Percentiles rank a stretch among this genome's conserved stretches.
Evolutionary conservation across 805 yeast genomes (phyloP).

Genomic region (Metschnikowia chrysomelidarum): DNA sequence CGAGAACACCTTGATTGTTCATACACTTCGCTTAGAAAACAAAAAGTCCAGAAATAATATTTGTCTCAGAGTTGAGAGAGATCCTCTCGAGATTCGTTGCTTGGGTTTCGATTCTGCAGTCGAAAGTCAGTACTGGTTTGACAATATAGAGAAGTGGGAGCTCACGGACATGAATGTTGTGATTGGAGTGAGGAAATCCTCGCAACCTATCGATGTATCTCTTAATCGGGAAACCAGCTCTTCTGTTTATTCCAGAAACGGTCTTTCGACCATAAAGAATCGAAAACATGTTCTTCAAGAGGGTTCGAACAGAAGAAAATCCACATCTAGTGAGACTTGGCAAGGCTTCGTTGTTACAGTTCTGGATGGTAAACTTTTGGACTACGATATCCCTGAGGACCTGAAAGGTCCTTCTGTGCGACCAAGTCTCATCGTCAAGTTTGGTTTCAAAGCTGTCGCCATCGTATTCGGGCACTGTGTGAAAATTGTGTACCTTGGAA

Average conservation of each 20-base stretch:
- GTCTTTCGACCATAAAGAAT: conserved; percentile 8
- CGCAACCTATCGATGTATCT: not conserved
- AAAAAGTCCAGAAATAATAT: conserved; percentile 76
- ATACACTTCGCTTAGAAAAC: conserved; percentile 63
- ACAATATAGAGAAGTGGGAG: conserved; percentile 74
- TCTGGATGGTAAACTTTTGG: conserved; percentile 59
- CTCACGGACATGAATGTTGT: conserved; percentile 73
- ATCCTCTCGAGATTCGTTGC: conserved; percentile 87
- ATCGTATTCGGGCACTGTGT: conserved; percentile 72
- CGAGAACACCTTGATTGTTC: conserved; percentile 59
- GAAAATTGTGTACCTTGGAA: conserved; percentile 73
- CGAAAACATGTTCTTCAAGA: not conserved
- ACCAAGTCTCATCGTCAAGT: conserved; percentile 61
- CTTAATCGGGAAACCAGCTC: not conserved
- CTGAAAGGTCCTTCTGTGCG: conserved; percentile 23
- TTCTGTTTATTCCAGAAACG: not conserved
- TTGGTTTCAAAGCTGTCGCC: conserved; percentile 76
- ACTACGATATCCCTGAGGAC: conserved; percentile 53
- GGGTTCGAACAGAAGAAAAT: not conserved
- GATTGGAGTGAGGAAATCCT: conserved; percentile 51
- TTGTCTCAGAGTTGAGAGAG: conserved; percentile 88
- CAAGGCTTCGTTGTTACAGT: conserved; percentile 76
- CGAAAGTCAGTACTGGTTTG: conserved; percentile 68
- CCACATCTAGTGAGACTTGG: conserved; percentile 41
- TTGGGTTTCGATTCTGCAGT: conserved; percentile 74